Evolutionary conservation across 306 rosid genomes (phyloP).

Genomic region (Ziziphus jujuba): DNA sequence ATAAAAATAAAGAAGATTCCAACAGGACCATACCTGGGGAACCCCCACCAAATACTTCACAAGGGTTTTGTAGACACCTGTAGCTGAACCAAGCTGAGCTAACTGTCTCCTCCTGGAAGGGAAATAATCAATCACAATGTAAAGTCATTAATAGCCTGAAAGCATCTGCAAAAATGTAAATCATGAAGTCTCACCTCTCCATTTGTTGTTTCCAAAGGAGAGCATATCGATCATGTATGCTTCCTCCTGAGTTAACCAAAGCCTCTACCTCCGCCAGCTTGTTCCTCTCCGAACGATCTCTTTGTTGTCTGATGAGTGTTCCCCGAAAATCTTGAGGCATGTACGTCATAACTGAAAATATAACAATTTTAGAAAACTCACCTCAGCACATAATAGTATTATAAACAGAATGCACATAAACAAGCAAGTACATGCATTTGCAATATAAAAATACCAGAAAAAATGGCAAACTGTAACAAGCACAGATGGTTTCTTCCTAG

Average conservation of each 20-base stretch:
- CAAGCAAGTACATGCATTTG: not conserved
- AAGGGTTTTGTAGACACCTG: constrained; percentile 97
- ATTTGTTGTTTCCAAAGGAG: constrained; percentile 92
- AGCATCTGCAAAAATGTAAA: constrained; percentile 5
- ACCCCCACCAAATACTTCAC: constrained; percentile 97
- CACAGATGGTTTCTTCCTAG: not conserved
- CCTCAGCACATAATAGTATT: constrained; percentile 7
- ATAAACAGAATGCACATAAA: constrained; percentile 1
- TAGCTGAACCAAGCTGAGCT: constrained; percentile 95
- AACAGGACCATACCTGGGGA: constrained; percentile 64
- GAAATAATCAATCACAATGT: constrained; percentile 24
- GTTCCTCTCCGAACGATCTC: constrained; percentile 96
- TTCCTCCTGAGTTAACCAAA: constrained; percentile 79
- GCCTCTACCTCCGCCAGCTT: constrained; percentile 88
- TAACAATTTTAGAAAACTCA: constrained; percentile 10
- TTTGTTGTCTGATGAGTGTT: constrained; percentile 80
- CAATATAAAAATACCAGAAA: not conserved
- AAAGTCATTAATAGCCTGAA: constrained; percentile 18
- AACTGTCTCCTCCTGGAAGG: constrained; percentile 77
- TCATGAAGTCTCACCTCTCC: constrained; percentile 65
- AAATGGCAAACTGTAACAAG: not conserved
- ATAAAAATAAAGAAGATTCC: not conserved
- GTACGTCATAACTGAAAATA: constrained; percentile 86
- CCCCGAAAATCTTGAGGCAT: constrained; percentile 99
- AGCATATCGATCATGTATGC: constrained; percentile 73